Evolutionary conservation across 331 rosid genomes (phyloP), one percentile per base, ranked within the genome.

Genomic region (Erythrophleum ivorense): DNA sequence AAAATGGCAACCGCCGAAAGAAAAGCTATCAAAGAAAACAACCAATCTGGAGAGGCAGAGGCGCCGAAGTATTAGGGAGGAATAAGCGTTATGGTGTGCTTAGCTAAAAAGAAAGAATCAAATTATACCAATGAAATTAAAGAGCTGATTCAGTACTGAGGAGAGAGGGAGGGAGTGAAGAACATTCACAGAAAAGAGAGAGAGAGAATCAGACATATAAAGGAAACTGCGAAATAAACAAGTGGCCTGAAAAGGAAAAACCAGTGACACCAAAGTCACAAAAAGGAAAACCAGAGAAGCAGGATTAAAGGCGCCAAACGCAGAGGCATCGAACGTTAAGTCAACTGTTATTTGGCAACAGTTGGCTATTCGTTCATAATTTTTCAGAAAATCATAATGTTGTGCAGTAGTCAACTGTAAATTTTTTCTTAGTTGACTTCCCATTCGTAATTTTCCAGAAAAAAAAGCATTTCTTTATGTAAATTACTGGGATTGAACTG

Each of bases 131-230:
- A 65, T 16, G 33, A 67, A 67, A 67, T 67, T 52, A 66, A n/a
- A n/a, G 3, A 9, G 71, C 15, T 66, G 50, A 18, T 18, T 40
- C 33, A 12, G 72, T 52, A 18, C 14, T 14, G 12, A 40, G 6
- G n/a, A 69, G 54, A 69, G 34, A 69, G n/a, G 41, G 53, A 68
- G 2, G 2, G 60, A 54, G 60, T 54, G 60, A 54, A 40, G 71
- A 33, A 33, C 70, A 14, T 4, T 14, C 6, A 38, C 13, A 38
- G 4, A 11, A 14, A 31, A 1, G 45, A 33, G 43, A 24, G 29
- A 33, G 50, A 0, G 33, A 7, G 50, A 65, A 49, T 33, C 10
- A 14, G 24, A 34, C 40, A 34, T 21, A 40, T 5, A 15, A 29
- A 31, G n/a, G 4, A 29, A 60, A 60, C 36, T 60, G 29, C 38